Conservation (phyloP, 2,329 filamentous ascomycete species). For the Penicillium decumbens region DNA sequence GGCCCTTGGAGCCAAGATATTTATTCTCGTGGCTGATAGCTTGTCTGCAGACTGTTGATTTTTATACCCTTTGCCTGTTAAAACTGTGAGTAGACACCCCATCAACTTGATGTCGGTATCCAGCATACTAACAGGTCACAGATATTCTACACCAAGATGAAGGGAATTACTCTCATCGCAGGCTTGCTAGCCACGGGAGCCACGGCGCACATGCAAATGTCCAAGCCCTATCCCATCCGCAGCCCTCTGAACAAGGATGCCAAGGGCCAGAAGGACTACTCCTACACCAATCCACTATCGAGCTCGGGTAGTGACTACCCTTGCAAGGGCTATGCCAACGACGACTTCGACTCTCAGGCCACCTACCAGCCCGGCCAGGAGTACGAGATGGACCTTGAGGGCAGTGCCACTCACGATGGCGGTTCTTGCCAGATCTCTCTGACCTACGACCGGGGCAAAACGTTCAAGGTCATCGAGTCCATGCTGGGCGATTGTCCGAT, state of each 20-base stretch:
- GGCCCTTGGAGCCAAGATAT: constrained; percentile 2
- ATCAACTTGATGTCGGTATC: background rate
- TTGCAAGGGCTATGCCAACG: constrained; percentile 64
- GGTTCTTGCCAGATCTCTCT: constrained; percentile 73
- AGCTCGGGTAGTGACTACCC: constrained; percentile 61
- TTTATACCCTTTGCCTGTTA: background rate
- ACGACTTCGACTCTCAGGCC: constrained; percentile 52
- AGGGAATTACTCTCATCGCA: constrained; percentile 27
- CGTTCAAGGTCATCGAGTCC: constrained; percentile 65
- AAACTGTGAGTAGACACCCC: background rate
- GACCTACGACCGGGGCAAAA: constrained; percentile 65
- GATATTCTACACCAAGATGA: constrained; percentile 26
- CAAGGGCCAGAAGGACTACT: constrained; percentile 58
- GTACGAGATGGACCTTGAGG: constrained; percentile 61
- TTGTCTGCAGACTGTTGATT: constrained; percentile 4
- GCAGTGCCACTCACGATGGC: constrained; percentile 61
- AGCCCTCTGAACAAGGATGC: constrained; percentile 48
- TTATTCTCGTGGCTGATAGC: constrained; percentile 15
- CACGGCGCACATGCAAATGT: constrained; percentile 54
- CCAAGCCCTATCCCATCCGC: constrained; percentile 51
- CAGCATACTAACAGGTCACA: background rate
- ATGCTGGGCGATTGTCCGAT: constrained; percentile 57
- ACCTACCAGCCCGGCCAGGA: constrained; percentile 59
- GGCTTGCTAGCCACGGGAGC: constrained; percentile 33
- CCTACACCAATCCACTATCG: constrained; percentile 64